These are phyloP conservation scores for Carnegiea gigantea DNA, from an alignment of 179 eudicot species.

Conservation along the genomic window DNA sequence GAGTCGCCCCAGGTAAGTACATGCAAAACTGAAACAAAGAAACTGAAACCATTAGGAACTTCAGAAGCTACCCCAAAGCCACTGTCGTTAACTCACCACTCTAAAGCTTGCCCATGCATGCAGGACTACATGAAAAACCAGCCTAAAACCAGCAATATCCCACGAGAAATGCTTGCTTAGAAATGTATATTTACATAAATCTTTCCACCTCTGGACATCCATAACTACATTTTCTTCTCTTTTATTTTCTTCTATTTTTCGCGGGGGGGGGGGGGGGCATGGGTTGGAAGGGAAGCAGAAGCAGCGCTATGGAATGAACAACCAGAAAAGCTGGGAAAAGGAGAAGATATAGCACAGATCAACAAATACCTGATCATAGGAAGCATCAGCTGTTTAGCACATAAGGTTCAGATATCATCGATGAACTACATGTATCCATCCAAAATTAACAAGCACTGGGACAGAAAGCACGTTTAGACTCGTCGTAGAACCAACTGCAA, in stretches of 20 bases:
- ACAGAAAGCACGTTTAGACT: slow-evolving; percentile 71
- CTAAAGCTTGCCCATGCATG: neutral
- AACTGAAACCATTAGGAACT: neutral
- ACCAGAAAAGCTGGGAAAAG: neutral
- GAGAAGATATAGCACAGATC: neutral
- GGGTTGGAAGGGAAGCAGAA: neutral
- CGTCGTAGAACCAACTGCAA: slow-evolving; percentile 93
- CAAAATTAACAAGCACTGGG: slow-evolving; percentile 56
- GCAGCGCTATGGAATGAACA: neutral
- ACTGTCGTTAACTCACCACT: neutral
- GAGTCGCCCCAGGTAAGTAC: neutral
- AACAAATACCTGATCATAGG: slow-evolving; percentile 28
- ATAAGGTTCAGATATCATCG: slow-evolving; percentile 18
- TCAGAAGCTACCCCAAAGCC: neutral
- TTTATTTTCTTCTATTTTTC: too few species aligned
- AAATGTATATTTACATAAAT: neutral
- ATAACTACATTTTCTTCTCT: neutral
- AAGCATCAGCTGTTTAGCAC: slow-evolving; percentile 28
- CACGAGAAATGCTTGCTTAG: neutral
- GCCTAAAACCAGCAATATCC: neutral
- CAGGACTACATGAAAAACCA: neutral
- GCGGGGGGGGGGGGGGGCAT: neutral
- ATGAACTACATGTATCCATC: slow-evolving; percentile 24
- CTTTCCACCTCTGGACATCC: neutral
- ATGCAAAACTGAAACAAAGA: neutral